Evolutionary conservation across 2,329 filamentous ascomycete genomes (phyloP).

Genomic region (Penicillium aurantiogriseum): DNA sequence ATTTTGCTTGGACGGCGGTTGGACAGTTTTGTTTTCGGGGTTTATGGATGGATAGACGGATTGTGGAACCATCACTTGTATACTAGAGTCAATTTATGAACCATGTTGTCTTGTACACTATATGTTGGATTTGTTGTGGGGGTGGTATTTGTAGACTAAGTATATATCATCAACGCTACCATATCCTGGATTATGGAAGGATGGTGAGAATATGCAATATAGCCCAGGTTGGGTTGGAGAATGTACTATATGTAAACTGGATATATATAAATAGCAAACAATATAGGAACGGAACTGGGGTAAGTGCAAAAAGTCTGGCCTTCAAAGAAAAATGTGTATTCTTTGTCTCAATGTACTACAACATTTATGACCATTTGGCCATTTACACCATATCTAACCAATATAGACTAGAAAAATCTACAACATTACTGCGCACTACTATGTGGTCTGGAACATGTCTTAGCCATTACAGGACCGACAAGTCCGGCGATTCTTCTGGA

Average conservation of each 20-base stretch:
- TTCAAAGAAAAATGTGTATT: too few species aligned
- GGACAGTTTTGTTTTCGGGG: conserved; percentile 3
- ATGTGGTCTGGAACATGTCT: conserved; percentile 1
- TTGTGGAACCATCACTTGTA: conserved; percentile 19
- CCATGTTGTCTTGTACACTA: conserved; percentile 3
- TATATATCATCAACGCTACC: background rate
- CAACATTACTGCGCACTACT: background rate
- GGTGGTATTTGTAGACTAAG: background rate
- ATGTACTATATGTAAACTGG: background rate
- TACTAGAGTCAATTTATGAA: conserved; percentile 25
- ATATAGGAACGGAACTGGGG: background rate
- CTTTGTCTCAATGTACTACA: background rate
- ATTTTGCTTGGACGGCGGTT: background rate
- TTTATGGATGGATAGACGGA: conserved; percentile 8
- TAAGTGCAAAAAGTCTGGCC: background rate
- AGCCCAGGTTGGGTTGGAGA: too few species aligned
- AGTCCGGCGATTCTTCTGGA: conserved; percentile 13
- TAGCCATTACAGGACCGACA: conserved; percentile 13
- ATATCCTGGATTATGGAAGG: background rate
- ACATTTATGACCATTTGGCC: background rate
- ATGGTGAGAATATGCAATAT: background rate
- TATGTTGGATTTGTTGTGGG: background rate
- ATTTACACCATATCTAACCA: background rate
- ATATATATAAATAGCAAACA: background rate
- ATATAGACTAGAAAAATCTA: background rate